phyloP scores from a whole-genome alignment of 129 eudicot genomes.

The Flaveria ramosissima region DNA sequence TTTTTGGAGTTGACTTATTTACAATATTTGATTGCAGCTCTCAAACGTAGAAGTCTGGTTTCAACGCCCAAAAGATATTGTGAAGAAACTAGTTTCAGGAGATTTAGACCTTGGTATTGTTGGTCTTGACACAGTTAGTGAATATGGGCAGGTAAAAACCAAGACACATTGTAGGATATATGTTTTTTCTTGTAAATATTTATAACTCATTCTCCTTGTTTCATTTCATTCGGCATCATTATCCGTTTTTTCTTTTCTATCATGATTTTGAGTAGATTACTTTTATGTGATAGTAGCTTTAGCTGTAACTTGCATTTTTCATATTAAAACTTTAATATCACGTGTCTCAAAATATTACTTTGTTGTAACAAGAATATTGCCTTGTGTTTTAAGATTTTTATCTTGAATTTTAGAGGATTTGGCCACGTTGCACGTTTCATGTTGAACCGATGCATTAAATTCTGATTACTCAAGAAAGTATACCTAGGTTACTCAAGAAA shows the following conservation, averaged over 20 bases:
- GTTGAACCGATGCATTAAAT: neutral
- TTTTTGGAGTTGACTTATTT: slow-evolving; percentile 14
- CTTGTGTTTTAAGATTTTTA: slow-evolving; percentile 3
- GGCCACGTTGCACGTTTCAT: neutral
- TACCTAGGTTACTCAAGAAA: neutral
- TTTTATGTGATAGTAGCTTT: slow-evolving; percentile 7
- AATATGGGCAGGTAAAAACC: slow-evolving; percentile 75
- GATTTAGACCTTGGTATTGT: slow-evolving; percentile 96
- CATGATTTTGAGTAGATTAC: neutral
- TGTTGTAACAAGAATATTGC: neutral
- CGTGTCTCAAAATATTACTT: neutral
- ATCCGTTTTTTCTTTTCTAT: slow-evolving; percentile 13
- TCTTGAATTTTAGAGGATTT: neutral
- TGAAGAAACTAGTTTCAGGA: slow-evolving; percentile 85
- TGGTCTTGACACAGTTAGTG: slow-evolving; percentile 83
- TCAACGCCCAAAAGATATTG: slow-evolving; percentile 87
- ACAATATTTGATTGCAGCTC: slow-evolving; percentile 52
- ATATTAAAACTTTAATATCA: slow-evolving; percentile 3
- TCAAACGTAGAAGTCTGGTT: slow-evolving; percentile 91
- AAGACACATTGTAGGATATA: neutral
- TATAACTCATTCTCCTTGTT: slow-evolving; percentile 13
- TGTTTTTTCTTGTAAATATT: neutral
- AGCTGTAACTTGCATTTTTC: slow-evolving; percentile 1
- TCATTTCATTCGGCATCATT: slow-evolving; percentile 15
- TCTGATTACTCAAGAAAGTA: neutral